phyloP scores from a whole-genome alignment of 306 rosid genomes.

The Styphnolobium japonicum region DNA sequence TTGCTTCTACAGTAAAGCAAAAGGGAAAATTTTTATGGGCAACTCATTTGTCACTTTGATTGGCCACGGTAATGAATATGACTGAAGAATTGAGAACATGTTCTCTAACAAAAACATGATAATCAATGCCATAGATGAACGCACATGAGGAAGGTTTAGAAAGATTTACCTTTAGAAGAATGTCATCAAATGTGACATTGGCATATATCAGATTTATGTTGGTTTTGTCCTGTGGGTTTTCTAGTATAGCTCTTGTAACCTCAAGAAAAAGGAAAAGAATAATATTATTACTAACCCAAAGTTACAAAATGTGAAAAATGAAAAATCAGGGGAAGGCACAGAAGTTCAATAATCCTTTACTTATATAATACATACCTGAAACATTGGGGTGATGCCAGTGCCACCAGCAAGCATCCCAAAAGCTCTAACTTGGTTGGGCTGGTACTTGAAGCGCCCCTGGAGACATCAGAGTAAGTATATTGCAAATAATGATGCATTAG shows the following conservation, averaged over 20 bases:
- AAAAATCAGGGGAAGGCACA: background rate
- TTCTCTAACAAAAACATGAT: slow-evolving; percentile 23
- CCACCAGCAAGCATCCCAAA: slow-evolving; percentile 97
- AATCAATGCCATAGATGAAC: background rate
- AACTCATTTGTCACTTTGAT: background rate
- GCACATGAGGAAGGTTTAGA: background rate
- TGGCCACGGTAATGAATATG: background rate
- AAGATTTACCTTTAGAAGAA: slow-evolving; percentile 67
- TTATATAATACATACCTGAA: slow-evolving; percentile 49
- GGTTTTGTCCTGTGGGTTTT: slow-evolving; percentile 69
- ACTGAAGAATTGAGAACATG: background rate
- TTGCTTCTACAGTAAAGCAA: background rate
- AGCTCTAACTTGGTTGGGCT: slow-evolving; percentile 71
- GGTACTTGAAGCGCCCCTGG: slow-evolving; percentile 85
- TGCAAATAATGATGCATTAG: background rate
- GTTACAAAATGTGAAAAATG: background rate
- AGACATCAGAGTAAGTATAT: background rate
- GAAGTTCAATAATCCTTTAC: background rate
- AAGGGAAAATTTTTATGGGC: background rate
- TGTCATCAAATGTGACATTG: slow-evolving; percentile 74
- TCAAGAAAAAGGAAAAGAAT: slow-evolving; percentile 15
- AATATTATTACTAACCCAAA: background rate
- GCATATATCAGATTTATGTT: slow-evolving; percentile 76
- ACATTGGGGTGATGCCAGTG: slow-evolving; percentile 95
- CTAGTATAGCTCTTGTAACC: slow-evolving; percentile 86